These are phyloP conservation scores for Baorangia bicolor DNA, from an alignment of 768 basidiomycete species.

Conservation along the genomic window DNA sequence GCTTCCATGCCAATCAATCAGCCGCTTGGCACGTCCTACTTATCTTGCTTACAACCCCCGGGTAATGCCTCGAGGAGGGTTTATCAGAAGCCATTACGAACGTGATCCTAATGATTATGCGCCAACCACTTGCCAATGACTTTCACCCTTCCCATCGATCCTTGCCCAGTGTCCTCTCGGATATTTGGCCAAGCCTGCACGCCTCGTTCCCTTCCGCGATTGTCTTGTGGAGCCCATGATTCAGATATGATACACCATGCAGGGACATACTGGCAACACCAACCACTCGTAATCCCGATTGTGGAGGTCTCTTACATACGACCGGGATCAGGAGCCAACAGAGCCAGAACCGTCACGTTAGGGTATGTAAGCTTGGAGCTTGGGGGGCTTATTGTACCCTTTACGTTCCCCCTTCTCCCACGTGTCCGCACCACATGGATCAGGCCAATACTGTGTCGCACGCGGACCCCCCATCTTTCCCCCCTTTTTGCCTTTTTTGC, in stretches of 20 bases:
- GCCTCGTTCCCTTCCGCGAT: constrained; percentile 2
- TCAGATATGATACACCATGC: not conserved
- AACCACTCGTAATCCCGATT: not conserved
- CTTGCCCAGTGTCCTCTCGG: not conserved
- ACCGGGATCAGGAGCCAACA: not conserved
- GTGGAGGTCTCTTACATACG: not conserved
- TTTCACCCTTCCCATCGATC: not conserved
- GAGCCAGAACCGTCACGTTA: constrained; percentile 1
- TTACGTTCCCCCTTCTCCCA: constrained; percentile 14
- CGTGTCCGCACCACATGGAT: constrained; percentile 12
- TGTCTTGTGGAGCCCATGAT: not conserved
- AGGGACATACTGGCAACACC: not conserved
- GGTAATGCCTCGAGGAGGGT: constrained; percentile 6
- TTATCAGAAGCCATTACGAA: constrained; percentile 15
- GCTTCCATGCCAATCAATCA: constrained; percentile 21
- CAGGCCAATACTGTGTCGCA: constrained; percentile 8
- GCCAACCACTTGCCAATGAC: not conserved
- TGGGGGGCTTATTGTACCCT: not conserved
- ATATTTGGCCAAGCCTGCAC: not conserved
- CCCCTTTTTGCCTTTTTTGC: not conserved
- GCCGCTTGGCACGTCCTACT: constrained; percentile 1
- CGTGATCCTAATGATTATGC: not conserved
- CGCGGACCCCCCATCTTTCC: constrained; percentile 1
- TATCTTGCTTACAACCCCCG: constrained; percentile 5
- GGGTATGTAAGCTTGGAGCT: constrained; percentile 1